Evolutionary conservation across 139 green algal species (phyloP).

Genomic region (Volvox reticuliferus): DNA sequence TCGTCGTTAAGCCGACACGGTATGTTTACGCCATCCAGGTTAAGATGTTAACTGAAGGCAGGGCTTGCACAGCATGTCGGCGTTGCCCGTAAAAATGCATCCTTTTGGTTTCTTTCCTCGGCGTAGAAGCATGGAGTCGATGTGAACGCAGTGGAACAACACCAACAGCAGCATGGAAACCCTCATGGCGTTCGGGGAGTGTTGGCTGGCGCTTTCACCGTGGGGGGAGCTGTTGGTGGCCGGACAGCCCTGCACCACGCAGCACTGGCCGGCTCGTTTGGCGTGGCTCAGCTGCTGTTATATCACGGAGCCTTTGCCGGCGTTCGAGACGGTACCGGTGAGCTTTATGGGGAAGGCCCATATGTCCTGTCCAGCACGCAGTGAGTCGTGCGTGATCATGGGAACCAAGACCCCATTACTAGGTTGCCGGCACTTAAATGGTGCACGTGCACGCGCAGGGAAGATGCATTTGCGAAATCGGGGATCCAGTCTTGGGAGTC

Average conservation of each 20-base stretch:
- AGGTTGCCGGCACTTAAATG: too few species aligned
- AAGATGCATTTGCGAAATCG: too few species aligned
- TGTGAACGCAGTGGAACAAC: slow-evolving; percentile 18
- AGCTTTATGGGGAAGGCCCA: not conserved
- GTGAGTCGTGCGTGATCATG: too few species aligned
- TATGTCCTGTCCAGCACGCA: too few species aligned
- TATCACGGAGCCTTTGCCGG: slow-evolving; percentile 30
- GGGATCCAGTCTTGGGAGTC: too few species aligned
- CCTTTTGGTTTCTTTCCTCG: not conserved
- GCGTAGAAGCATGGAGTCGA: slow-evolving; percentile 23
- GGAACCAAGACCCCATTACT: too few species aligned
- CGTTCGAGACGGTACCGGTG: slow-evolving; percentile 30
- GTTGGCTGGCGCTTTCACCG: not conserved
- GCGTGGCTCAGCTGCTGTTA: slow-evolving; percentile 21
- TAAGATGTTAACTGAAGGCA: not conserved
- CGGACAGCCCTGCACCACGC: slow-evolving; percentile 35
- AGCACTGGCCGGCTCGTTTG: slow-evolving; percentile 26
- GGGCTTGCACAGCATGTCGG: too few species aligned
- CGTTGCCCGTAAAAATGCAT: too few species aligned
- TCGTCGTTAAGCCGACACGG: too few species aligned
- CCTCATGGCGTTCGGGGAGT: not conserved
- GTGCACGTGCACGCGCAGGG: too few species aligned
- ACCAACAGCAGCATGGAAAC: not conserved
- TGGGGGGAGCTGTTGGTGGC: not conserved
- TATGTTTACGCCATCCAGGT: not conserved